Evolutionary conservation across 495 filamentous ascomycete genomes (phyloP), one percentile per base, ranked within the genome.

Genomic region (Penicillium pancosmium): DNA sequence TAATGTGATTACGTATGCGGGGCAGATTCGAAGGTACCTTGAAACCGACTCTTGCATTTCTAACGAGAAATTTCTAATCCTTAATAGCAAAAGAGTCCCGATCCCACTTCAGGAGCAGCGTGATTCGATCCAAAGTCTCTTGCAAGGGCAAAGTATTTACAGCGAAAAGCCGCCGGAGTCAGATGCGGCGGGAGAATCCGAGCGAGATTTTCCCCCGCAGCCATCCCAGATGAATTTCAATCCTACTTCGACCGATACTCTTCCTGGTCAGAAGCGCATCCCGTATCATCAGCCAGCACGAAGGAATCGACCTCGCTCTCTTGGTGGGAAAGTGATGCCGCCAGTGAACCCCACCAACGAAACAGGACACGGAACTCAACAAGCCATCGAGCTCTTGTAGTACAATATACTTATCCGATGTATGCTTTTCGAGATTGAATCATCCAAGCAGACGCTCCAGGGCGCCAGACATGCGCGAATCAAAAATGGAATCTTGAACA

Each of bases 1-100:
- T 0, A 69, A 73, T 57, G 75, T 78, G 1, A 68, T 78, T 33
- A 68, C 63, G 44, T 76, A 70, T 57, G 72, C 72, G 15, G 59
- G 67, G 15, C 66, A 71, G 21, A 25, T 68, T 35, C 54, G 65
- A 31, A 61, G 50, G 65, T 59, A 31, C 27, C 27, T 31, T 31
- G 27, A 31, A 4, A 31, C 8, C 8, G 53, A 47, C 21, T 54
- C 0, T 33, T 44, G 56, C 40, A 51, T 36, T 8, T 19, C 0
- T 23, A 3, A 13, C 33, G 1, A 16, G 21, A 21, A 1, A 51
- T 55, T 43, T 13, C 15, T 48, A 23, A 53, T 8, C 18, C 25
- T 13, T 5, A 31, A 2, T 43, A 60, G 54, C 38, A 43, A 44
- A 51, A 36, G 57, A 53, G 16, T 56, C 15, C 40, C 52, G 35